phyloP scores from a whole-genome alignment of 108 stramenopile genomes.

The Skeletonema tropicum region DNA sequence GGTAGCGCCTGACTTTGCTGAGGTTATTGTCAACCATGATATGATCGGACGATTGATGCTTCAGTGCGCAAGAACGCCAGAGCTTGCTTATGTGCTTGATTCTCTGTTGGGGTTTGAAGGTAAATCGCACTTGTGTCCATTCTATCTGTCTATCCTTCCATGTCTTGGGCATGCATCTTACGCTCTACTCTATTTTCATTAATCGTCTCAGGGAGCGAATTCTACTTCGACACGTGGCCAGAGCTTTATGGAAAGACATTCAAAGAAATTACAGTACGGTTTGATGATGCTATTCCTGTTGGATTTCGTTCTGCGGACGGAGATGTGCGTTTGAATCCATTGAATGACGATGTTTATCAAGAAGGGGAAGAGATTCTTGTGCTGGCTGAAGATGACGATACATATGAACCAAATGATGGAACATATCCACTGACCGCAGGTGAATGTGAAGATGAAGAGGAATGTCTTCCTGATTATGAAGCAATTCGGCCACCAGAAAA shows the following conservation, averaged over 20 bases:
- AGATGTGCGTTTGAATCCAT: constrained; percentile 27
- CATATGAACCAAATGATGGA: constrained; percentile 25
- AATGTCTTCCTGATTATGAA: neutral
- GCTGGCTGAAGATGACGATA: constrained; percentile 45
- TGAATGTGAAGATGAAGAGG: neutral
- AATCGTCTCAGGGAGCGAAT: constrained; percentile 14
- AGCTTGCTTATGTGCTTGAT: constrained; percentile 37
- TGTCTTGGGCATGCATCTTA: no score
- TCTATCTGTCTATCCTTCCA: neutral
- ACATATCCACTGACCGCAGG: neutral
- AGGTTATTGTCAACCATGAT: constrained; percentile 44
- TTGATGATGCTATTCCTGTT: constrained; percentile 39
- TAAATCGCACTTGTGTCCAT: neutral
- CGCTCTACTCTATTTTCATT: neutral
- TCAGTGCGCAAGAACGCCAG: constrained; percentile 44
- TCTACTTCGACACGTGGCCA: constrained; percentile 37
- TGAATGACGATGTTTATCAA: constrained; percentile 7
- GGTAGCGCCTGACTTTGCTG: constrained; percentile 35
- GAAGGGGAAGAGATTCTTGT: constrained; percentile 29
- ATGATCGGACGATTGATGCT: constrained; percentile 50
- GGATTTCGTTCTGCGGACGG: constrained; percentile 15
- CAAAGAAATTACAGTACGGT: constrained; percentile 15
- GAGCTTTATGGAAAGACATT: constrained; percentile 36
- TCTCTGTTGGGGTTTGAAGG: constrained; percentile 38
- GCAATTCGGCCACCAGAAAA: constrained; percentile 11